Base-by-base conservation (phyloP, 2,329 filamentous ascomycete genomes). In the Paradendryphiella salina region DNA sequence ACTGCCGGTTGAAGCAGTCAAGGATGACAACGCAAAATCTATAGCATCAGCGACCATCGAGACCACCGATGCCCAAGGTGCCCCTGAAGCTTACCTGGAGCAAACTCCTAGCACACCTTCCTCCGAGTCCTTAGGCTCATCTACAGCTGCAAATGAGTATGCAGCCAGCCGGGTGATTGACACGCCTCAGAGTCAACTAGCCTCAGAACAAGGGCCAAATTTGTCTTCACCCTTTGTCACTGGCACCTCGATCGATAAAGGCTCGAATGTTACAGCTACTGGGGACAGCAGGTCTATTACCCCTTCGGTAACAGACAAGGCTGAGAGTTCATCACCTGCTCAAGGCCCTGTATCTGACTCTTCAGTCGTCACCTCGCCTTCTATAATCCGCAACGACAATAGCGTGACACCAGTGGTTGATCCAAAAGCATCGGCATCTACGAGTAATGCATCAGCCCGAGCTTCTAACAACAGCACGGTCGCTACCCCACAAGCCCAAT, bases 381-480 rank as follows among this genome's bases (percentile, higher is more conserved):
- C 46, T 23, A 31, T 41, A 8, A 26, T 49, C 13, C 57, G 53
- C 34, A 58, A 43, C 6, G 59, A 59, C 1, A 45, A 21, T 36
- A 23, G 36, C 14, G 20, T 40, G 18, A 62, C 54, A 8, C 18
- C 57, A 6, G 23, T 48, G 11, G 26, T 42, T 13, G 63, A 60
- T 17, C 55, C 63, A 3, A 43, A 57, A 8, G 36, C 42, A 18
- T 52, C 51, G 15, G 40, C 50, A 3, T 37, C 61, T 39, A 35
- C 59, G 6, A 53, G 42, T 3, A 44, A 26, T 21, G 14, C 58
- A 14, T 45, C 55, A 4, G 42, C 46, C 4, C 69, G 56, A 47
- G 15, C 52, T 13, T 37, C 59, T 0, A 52, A 48, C 26, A 65
- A 70, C 37, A 54, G 52, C 15, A 66, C 61, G 2, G 43, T 45